Evolutionary conservation across 805 yeast species (phyloP).

Genomic region (Tetrapisispora namnaoensis): DNA sequence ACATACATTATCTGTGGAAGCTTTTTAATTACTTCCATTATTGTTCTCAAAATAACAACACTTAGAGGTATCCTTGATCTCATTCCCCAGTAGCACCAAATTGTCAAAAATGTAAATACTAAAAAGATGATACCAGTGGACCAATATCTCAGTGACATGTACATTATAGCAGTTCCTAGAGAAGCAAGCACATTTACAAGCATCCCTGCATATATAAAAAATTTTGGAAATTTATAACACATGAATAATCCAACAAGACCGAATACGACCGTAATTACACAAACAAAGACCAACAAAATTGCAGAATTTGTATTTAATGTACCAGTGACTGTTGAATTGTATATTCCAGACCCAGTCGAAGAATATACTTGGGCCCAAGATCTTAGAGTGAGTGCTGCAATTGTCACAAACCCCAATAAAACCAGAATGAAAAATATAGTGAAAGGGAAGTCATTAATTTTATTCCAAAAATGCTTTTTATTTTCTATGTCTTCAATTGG

Average conservation of each 20-base stretch:
- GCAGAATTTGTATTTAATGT: constrained; percentile 69
- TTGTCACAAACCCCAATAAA: constrained; percentile 56
- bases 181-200: constrained; percentile 58
- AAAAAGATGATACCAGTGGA: constrained; percentile 73
- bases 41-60: constrained; percentile 55
- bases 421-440: constrained; percentile 42
- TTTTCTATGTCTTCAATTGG: constrained; percentile 35
- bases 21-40: constrained; percentile 66
- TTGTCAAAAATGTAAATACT: constrained; percentile 53
- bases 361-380: constrained; percentile 50
- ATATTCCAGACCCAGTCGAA: constrained; percentile 54
- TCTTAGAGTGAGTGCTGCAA: constrained; percentile 59
- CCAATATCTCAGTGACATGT: constrained; percentile 57
- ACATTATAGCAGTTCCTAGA: constrained; percentile 67
- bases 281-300: constrained; percentile 55
- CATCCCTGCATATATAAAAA: constrained; percentile 61
- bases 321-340: constrained; percentile 41
- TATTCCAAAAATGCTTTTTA: constrained; percentile 34
- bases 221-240: constrained; percentile 56
- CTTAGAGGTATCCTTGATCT: constrained; percentile 65
- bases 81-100: constrained; percentile 65
- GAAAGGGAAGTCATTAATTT: constrained; percentile 64
- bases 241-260: constrained; percentile 45
- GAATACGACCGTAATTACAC: constrained; percentile 49
- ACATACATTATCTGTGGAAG: constrained; percentile 63